These are phyloP conservation scores for Styphnolobium japonicum DNA, from an alignment of 306 rosid genomes.

Conservation along the genomic window DNA sequence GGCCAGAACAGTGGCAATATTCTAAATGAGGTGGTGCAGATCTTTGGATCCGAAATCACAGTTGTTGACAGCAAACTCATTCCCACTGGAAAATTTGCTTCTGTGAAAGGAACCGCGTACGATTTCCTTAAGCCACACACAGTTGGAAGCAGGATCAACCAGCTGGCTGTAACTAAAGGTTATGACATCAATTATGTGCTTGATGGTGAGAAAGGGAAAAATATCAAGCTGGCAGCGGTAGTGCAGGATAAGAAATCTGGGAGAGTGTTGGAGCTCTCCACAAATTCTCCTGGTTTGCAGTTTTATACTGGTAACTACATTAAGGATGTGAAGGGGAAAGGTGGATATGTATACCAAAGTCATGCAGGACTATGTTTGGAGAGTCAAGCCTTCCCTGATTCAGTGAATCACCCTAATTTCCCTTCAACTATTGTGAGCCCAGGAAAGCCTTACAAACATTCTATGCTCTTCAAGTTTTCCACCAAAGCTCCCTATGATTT, in stretches of 20 bases:
- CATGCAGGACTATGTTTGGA: constrained; percentile 76
- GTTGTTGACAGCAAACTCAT: constrained; percentile 40
- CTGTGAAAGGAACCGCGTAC: constrained; percentile 57
- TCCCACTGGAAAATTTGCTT: constrained; percentile 50
- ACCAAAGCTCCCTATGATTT: not conserved
- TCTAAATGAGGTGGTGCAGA: constrained; percentile 40
- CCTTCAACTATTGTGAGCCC: constrained; percentile 80
- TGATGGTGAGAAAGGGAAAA: constrained; percentile 14
- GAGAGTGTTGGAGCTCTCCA: constrained; percentile 51
- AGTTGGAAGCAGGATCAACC: constrained; percentile 42
- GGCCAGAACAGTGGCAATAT: constrained; percentile 59
- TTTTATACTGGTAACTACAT: constrained; percentile 63
- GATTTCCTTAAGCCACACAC: constrained; percentile 46
- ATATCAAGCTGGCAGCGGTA: constrained; percentile 47
- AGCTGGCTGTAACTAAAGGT: constrained; percentile 36
- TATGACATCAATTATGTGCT: constrained; percentile 60
- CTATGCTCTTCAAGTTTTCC: constrained; percentile 70
- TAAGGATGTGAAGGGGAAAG: constrained; percentile 65
- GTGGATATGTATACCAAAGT: constrained; percentile 57
- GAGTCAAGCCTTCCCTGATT: constrained; percentile 81
- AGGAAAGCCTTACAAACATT: constrained; percentile 58
- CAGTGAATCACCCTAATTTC: constrained; percentile 78
- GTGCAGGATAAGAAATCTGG: constrained; percentile 68
- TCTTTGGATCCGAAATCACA: constrained; percentile 54
- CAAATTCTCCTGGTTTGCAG: constrained; percentile 81